Evolutionary conservation across 1,139 yeast species (phyloP).

Genomic region (Yamadazyma pseudoaaseri): DNA sequence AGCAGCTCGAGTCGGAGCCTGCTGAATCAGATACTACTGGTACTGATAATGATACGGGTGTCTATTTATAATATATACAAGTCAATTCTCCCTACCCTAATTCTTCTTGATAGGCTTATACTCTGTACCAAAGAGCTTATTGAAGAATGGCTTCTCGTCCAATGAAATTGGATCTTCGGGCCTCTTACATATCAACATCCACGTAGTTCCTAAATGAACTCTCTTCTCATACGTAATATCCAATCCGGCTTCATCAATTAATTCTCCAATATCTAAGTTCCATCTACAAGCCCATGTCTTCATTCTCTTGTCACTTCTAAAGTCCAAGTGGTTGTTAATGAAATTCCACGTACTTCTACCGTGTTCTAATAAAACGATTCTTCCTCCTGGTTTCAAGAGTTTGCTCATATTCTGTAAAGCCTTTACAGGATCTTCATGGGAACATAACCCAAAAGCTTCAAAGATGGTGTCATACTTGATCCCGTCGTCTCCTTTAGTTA

Average conservation of each 20-base stretch:
- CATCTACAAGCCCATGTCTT: conserved; percentile 97
- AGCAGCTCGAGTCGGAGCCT: too few relatives aligned
- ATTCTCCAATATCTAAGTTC: conserved; percentile 89
- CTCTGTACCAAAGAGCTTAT: conserved; percentile 43
- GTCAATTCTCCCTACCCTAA: conserved; percentile 3
- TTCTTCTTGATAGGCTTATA: conserved; percentile 25
- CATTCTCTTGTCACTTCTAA: conserved; percentile 79
- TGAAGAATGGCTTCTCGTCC: conserved; percentile 45
- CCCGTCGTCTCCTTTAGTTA: conserved; percentile 42
- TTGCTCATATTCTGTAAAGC: conserved; percentile 74
- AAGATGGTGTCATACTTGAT: conserved; percentile 84
- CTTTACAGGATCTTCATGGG: conserved; percentile 87
- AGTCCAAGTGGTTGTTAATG: conserved; percentile 78
- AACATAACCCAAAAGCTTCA: conserved; percentile 93
- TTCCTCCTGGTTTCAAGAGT: conserved; percentile 85
- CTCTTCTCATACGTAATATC: conserved; percentile 78
- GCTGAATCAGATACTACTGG: too few relatives aligned
- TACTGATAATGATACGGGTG: conserved; percentile 6
- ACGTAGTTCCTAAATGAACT: conserved; percentile 91
- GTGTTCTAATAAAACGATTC: conserved; percentile 84
- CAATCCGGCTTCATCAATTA: conserved; percentile 79
- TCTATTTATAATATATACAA: conserved; percentile 7
- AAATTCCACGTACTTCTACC: conserved; percentile 83
- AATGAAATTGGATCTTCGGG: conserved; percentile 57
- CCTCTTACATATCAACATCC: conserved; percentile 75